phyloP scores from a whole-genome alignment of 139 green algal species.

The Raphidocelis subcapitata region DNA sequence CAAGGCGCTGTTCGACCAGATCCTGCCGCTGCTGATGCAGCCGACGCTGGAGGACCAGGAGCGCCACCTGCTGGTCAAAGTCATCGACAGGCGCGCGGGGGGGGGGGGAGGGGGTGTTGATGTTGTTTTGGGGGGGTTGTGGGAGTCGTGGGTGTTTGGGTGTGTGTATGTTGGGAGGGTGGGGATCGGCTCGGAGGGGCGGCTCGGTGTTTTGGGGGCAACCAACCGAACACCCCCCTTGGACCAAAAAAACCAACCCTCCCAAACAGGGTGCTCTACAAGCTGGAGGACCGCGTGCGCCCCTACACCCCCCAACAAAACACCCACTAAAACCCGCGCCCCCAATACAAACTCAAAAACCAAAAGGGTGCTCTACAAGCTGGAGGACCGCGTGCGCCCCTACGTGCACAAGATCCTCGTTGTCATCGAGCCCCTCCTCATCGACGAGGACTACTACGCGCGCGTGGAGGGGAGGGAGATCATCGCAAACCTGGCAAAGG shows the following conservation, averaged over 20 bases:
- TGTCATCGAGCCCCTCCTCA: constrained; percentile 99
- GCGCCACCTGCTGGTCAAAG: constrained; percentile 82
- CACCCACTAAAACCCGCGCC: no score
- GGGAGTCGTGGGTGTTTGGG: no score
- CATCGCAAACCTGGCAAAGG: constrained; percentile 98
- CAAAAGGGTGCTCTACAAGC: constrained; percentile 95
- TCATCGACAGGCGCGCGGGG: constrained; percentile 46
- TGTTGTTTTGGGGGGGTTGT: no score
- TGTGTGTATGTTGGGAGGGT: no score
- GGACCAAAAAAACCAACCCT: no score
- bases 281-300: constrained; percentile 97
- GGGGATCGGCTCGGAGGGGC: no score
- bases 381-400: constrained; percentile 97
- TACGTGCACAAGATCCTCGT: constrained; percentile 99
- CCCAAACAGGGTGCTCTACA: constrained; percentile 94
- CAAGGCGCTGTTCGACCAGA: constrained; percentile 96
- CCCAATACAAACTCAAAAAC: no score
- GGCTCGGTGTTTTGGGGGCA: no score
- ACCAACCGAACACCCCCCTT: no score
- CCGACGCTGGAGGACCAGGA: constrained; percentile 99
- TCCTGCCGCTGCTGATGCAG: constrained; percentile 98
- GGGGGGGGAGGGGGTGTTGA: background rate
- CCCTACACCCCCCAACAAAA: constrained; percentile 69
- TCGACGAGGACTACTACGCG: constrained; percentile 99
- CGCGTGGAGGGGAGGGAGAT: constrained; percentile 98